Percentiles rank a stretch among this genome's conserved stretches.
These are phyloP conservation scores for Leishmania braziliensis DNA, from an alignment of 208 protist species.

Conservation along the genomic window DNA sequence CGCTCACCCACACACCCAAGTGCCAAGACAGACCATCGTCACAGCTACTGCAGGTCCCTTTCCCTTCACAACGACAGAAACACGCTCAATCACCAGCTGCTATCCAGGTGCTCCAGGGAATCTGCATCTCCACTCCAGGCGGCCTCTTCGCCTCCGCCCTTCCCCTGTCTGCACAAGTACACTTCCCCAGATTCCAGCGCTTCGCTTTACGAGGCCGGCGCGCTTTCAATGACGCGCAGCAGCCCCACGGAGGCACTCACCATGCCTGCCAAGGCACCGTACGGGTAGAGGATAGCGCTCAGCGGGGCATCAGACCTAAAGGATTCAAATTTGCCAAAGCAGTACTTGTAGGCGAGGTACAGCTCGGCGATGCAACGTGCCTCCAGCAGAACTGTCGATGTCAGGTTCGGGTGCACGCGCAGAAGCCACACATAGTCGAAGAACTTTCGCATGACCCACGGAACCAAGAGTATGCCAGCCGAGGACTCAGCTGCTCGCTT, in stretches of 20 bases:
- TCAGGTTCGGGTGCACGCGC: constrained; percentile 73
- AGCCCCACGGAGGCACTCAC: constrained; percentile 71
- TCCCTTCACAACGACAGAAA: background rate
- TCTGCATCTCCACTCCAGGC: background rate
- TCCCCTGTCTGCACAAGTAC: background rate
- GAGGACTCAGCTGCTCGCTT: background rate
- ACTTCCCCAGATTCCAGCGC: background rate
- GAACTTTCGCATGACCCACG: constrained; percentile 71
- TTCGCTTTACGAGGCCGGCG: constrained; percentile 39
- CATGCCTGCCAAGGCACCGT: constrained; percentile 65
- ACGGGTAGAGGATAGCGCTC: constrained; percentile 51
- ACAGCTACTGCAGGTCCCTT: background rate
- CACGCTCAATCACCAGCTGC: background rate
- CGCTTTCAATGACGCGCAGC: constrained; percentile 73
- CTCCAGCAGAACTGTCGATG: constrained; percentile 72
- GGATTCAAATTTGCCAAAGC: constrained; percentile 74
- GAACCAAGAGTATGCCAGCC: constrained; percentile 64
- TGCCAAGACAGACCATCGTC: background rate
- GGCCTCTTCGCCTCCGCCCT: background rate
- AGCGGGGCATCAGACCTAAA: constrained; percentile 60
- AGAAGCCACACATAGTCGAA: constrained; percentile 86
- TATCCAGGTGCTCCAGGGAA: background rate
- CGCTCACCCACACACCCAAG: too few relatives aligned
- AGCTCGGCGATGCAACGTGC: constrained; percentile 79
- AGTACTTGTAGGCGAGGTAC: constrained; percentile 83